Conservation (phyloP, 345 rosid species). For the Jatropha curcas region DNA sequence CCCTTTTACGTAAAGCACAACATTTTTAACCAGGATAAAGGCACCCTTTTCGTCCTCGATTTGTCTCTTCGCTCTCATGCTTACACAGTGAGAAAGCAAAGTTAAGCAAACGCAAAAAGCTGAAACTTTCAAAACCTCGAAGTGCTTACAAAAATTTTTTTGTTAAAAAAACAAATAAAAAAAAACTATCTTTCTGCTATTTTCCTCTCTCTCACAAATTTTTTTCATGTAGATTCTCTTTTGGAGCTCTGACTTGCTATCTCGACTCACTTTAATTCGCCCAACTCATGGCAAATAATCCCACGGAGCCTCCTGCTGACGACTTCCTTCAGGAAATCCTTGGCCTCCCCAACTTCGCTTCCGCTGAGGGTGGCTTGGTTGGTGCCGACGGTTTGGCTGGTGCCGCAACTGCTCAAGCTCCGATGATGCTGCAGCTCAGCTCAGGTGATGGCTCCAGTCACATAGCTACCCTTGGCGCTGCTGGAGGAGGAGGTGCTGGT, state of each 20-base stretch:
- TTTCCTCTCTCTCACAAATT: not conserved
- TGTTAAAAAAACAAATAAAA: not conserved
- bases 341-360: constrained; percentile 63
- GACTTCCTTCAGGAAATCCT: constrained; percentile 95
- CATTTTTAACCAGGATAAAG: constrained; percentile 18
- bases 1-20: constrained; percentile 1
- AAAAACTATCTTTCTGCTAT: not conserved
- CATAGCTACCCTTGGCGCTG: constrained; percentile 44
- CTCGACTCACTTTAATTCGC: constrained; percentile 32
- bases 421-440: constrained; percentile 89
- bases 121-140: not conserved
- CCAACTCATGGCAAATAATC: constrained; percentile 74
- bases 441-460: constrained; percentile 70
- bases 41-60: not conserved
- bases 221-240: constrained; percentile 45
- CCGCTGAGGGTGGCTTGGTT: constrained; percentile 55
- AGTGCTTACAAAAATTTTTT: too few species aligned
- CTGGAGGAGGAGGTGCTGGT: constrained; percentile 49
- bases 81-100: not conserved
- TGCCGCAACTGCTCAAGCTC: constrained; percentile 42
- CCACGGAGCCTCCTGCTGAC: constrained; percentile 61
- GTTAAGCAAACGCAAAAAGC: not conserved
- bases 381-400: constrained; percentile 50
- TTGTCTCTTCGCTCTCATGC: not conserved
- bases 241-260: constrained; percentile 20